These are phyloP conservation scores for Furcasterigmium sp. DNA, from an alignment of 2,329 filamentous ascomycete genomes.

Conservation along the genomic window DNA sequence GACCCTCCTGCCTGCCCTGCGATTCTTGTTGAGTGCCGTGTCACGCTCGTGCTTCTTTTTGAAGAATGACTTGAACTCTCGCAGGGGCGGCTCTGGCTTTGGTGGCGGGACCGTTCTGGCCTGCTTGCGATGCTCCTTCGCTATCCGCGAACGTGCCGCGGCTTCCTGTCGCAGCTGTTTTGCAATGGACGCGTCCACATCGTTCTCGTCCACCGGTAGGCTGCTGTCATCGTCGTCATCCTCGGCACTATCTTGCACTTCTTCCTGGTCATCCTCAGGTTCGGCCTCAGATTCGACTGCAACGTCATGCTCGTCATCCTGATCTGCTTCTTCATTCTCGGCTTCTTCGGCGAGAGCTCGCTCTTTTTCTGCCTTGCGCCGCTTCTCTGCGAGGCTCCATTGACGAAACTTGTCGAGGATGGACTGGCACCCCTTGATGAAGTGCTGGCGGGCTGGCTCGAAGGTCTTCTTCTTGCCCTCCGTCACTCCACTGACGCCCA, in stretches of 20 bases:
- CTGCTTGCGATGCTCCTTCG: slow-evolving; percentile 17
- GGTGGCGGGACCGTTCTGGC: slow-evolving; percentile 19
- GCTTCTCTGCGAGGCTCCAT: slow-evolving; percentile 89
- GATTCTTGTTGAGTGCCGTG: slow-evolving; percentile 66
- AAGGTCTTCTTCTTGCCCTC: slow-evolving; percentile 83
- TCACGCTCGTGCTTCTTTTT: slow-evolving; percentile 73
- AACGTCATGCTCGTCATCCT: slow-evolving; percentile 26
- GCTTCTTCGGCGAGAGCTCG: slow-evolving; percentile 48
- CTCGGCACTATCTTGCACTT: slow-evolving; percentile 15
- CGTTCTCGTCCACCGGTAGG: slow-evolving; percentile 56
- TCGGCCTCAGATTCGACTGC: slow-evolving; percentile 17
- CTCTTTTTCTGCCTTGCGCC: slow-evolving; percentile 71
- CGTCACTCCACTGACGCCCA: slow-evolving; percentile 83
- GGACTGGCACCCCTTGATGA: slow-evolving; percentile 74
- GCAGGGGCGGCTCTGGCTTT: slow-evolving; percentile 31
- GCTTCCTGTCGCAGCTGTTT: slow-evolving; percentile 74
- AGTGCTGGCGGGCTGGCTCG: slow-evolving; percentile 78
- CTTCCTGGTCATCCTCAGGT: slow-evolving; percentile 17
- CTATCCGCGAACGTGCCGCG: slow-evolving; percentile 41
- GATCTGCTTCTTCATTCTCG: slow-evolving; percentile 26
- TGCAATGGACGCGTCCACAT: slow-evolving; percentile 66
- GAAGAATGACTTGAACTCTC: slow-evolving; percentile 84
- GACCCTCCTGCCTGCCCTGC: slow-evolving; percentile 64
- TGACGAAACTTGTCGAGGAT: slow-evolving; percentile 82
- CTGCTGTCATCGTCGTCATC: slow-evolving; percentile 22